These are phyloP conservation scores for Podaxis sp. DNA, from an alignment of 768 basidiomycete species.

Conservation along the genomic window DNA sequence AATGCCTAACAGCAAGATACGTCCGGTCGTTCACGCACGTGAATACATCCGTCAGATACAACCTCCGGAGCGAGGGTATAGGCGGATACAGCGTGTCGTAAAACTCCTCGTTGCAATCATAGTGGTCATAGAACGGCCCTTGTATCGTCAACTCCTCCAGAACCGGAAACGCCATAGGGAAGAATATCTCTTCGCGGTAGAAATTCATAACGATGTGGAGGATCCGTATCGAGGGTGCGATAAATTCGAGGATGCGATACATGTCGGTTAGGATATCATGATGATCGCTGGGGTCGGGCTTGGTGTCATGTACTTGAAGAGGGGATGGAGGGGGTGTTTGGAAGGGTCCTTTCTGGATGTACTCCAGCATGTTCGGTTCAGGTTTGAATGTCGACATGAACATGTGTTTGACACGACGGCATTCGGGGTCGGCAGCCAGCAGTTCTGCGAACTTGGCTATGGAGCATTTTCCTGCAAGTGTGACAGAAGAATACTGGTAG, in stretches of 20 bases:
- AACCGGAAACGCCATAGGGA: constrained; percentile 11
- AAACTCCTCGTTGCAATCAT: constrained; percentile 11
- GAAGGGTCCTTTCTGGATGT: background rate
- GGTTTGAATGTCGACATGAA: constrained; percentile 16
- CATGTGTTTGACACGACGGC: constrained; percentile 15
- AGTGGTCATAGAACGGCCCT: constrained; percentile 14
- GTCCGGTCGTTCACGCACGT: constrained; percentile 7
- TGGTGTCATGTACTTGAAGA: background rate
- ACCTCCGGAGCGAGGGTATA: constrained; percentile 13
- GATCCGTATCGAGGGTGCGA: constrained; percentile 14
- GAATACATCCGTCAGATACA: constrained; percentile 15
- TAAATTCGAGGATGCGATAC: constrained; percentile 13
- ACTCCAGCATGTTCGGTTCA: background rate
- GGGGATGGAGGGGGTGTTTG: background rate
- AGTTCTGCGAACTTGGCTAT: constrained; percentile 12
- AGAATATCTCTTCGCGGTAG: constrained; percentile 17
- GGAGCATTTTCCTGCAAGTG: constrained; percentile 6
- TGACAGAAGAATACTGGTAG: constrained; percentile 12
- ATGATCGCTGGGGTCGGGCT: background rate
- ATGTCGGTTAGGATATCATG: constrained; percentile 13
- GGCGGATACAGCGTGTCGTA: constrained; percentile 14
- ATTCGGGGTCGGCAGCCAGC: constrained; percentile 4
- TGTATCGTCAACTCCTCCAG: constrained; percentile 18
- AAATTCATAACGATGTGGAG: constrained; percentile 13
- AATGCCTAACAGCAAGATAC: constrained; percentile 14